Evolutionary conservation across 441 rosid genomes (phyloP), one percentile per base, ranked within the genome.

Genomic region (Rhodomyrtus psidioides): DNA sequence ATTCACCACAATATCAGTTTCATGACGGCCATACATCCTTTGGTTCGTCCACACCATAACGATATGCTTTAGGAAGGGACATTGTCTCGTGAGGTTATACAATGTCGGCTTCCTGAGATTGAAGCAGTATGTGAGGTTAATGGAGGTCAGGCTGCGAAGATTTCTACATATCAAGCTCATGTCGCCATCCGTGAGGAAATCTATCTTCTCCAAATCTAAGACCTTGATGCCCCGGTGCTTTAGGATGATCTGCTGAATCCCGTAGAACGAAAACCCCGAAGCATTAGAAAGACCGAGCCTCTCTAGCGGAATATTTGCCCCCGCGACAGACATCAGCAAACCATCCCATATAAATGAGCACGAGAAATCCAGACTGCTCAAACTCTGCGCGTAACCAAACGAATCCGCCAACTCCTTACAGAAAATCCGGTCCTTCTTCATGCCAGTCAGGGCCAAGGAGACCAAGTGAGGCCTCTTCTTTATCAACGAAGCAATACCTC

Each of bases 201-300:
- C 82, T 14, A 93, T 91, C 75, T 92, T 93, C 84, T 93, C 90
- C 84, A 96, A 92, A 89, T 94, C 90, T 87, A 95, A 91, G 82
- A 91, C 85, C 42, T 85, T 84, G 7, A 95, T 91, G 24, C 82
- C 85, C 84, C 46, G 95, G 83, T 87, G 91, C 85, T 88, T 86
- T 44, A 53, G 30, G 76, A 93, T 75, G 89, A 95, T 86, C 86
- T 12, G 53, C 21, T 13, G 82, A 54, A 95, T 82, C 81, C 93
- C 96, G 59, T 82, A 91, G 81, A 87, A 91, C 1, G 92, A 84
- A 84, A 91, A 86, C 88, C 92, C 87, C 28, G 53, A 88, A 58
- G 95, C 93, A 39, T 55, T 70, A 34, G 94, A 87, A 49, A 96
- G 88, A 82, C 81, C 60, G 74, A 94, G 85, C 85, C 91, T 91